phyloP scores from a whole-genome alignment of 1,139 yeast genomes.

The Debaryomyces robertsiae region DNA sequence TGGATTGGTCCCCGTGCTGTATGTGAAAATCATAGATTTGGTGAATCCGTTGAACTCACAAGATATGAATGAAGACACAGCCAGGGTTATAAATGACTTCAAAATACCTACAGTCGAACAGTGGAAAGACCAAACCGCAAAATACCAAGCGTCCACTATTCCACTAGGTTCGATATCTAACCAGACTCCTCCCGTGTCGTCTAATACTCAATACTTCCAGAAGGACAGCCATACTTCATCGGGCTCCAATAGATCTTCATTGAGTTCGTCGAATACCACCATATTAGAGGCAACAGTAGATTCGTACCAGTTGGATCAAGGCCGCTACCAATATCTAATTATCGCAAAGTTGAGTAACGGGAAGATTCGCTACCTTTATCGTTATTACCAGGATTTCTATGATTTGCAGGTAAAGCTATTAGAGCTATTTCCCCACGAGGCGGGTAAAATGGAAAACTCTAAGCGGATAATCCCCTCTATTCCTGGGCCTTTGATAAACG shows the following conservation, averaged over 20 bases:
- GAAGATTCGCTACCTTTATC: conserved; percentile 67
- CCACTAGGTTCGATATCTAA: conserved; percentile 60
- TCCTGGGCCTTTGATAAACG: conserved; percentile 95
- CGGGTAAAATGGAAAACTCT: conserved; percentile 79
- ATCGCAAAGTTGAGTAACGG: conserved; percentile 73
- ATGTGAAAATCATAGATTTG: conserved; percentile 83
- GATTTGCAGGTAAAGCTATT: conserved; percentile 86
- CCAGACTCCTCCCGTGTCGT: conserved; percentile 30
- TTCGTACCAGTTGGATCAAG: conserved; percentile 78
- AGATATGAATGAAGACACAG: conserved; percentile 30
- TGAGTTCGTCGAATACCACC: conserved; percentile 36
- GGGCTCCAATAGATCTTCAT: conserved; percentile 36
- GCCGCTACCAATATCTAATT: conserved; percentile 86
- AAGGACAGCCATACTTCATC: conserved; percentile 19
- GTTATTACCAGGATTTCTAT: conserved; percentile 95
- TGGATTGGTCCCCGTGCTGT: conserved; percentile 90
- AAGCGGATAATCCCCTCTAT: conserved; percentile 85
- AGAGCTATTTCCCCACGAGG: conserved; percentile 87
- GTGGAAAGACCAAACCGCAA: conserved; percentile 91
- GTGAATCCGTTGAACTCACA: conserved; percentile 43
- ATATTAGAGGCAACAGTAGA: conserved; percentile 74
- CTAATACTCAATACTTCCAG: conserved; percentile 46
- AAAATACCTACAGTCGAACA: conserved; percentile 90
- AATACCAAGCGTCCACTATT: conserved; percentile 88
- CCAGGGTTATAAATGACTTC: conserved; percentile 52